Evolutionary conservation across 345 rosid species (phyloP), one percentile per base, ranked within the genome.

Genomic region (Hirschfeldia incana): DNA sequence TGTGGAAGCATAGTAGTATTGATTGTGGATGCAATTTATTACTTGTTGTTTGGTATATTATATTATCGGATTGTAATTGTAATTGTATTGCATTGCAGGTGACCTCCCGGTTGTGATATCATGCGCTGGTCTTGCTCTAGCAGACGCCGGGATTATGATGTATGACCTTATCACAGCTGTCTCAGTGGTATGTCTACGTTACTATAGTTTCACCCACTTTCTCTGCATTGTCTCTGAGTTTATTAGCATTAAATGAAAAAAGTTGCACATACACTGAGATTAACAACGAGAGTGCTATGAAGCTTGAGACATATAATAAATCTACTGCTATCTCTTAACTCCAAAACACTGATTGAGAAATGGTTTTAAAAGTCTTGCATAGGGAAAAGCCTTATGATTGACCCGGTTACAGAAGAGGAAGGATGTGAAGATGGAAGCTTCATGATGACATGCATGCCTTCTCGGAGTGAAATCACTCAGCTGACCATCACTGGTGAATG

Each of bases 81-180:
- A 28, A 58, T 44, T 72, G 44, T 76, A 8, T 70, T 32, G 34
- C 71, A 33, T 70, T 84, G 67, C 81, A 95, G 97, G 99, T 84
- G 99, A 95, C 87, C 90, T 95, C 70, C 90, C 98, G 37, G 94
- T 89, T 60, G 85, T 91, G 39, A 85, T 90, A 82, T 91, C 97
- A 39, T 95, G 99, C 81, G 97, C 98, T 70, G 90, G 98, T 86
- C 97, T 95, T 79, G 98, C 98, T 83, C 78, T 93, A 75, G 99
- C 98, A 26, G 98, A 93, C 87, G 97, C 97, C 1, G 97, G 99
- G 66, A 93, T 93, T 76, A 89, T 90, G 98, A 89, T 95, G 91
- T 87, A 88, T 87, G 99, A 95, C 83, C 96, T 93, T 26, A 90
- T 95, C 74, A 86, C 97, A 63, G 90, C 97, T 65, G 96, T 90